Evolutionary conservation across 495 filamentous ascomycete genomes (phyloP).

Genomic region (Penicillium herquei): DNA sequence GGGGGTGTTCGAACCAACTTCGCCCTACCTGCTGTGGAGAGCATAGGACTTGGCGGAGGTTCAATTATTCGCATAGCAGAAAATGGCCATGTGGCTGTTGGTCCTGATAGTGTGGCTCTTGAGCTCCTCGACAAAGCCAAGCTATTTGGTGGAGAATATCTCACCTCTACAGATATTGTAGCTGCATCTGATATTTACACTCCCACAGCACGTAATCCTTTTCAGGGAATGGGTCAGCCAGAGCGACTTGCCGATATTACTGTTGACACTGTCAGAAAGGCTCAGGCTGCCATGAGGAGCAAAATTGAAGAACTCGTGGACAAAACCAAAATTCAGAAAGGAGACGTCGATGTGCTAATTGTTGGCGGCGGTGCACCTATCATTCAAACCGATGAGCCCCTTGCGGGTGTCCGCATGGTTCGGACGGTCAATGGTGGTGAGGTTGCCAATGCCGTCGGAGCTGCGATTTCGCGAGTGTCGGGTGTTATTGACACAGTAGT

Average conservation of each 20-base stretch:
- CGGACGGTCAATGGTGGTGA: conserved; percentile 23
- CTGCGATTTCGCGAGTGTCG: conserved; percentile 43
- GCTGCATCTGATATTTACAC: conserved; percentile 31
- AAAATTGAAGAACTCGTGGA: conserved; percentile 24
- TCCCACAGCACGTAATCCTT: conserved; percentile 9
- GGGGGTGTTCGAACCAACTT: conserved; percentile 50
- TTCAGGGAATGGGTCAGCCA: conserved; percentile 12
- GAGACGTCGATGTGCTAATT: conserved; percentile 24
- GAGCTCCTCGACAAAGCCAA: conserved; percentile 47
- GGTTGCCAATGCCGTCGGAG: conserved; percentile 58
- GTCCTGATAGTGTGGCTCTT: conserved; percentile 57
- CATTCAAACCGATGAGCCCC: conserved; percentile 15
- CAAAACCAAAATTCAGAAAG: conserved; percentile 34
- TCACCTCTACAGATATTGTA: conserved; percentile 52
- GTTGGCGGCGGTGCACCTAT: conserved; percentile 29
- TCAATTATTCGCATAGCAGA: conserved; percentile 42
- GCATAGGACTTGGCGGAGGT: conserved; percentile 54
- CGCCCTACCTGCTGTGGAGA: conserved; percentile 51
- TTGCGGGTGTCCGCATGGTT: conserved; percentile 18
- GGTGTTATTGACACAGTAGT: conserved; percentile 41
- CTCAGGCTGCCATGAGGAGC: conserved; percentile 11
- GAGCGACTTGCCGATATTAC: conserved; percentile 12
- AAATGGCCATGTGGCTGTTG: conserved; percentile 39
- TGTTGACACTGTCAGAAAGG: conserved; percentile 3
- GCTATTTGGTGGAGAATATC: conserved; percentile 49